Evolutionary conservation across 1,284 basidiomycete species (phyloP).

Genomic region (Wallemia ichthyophaga): DNA sequence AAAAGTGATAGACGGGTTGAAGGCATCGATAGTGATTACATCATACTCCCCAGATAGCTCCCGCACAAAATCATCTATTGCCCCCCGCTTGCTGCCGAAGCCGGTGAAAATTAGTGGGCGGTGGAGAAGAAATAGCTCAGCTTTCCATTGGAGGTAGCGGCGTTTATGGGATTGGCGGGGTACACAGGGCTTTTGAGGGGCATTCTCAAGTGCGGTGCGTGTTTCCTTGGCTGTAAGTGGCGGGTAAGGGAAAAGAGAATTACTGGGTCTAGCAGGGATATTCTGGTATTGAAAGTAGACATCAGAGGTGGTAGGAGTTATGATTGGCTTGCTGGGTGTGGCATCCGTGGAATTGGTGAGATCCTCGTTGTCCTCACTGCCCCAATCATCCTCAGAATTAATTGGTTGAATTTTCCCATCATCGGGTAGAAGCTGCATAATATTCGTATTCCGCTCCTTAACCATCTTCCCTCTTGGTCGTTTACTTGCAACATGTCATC

Average conservation of each 20-base stretch:
- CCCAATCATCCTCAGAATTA: slow-evolving; percentile 4
- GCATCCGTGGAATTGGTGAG: neutral
- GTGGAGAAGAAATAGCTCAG: slow-evolving; percentile 28
- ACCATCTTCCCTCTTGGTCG: too few species aligned
- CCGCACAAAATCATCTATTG: slow-evolving; percentile 41
- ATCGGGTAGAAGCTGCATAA: too few species aligned
- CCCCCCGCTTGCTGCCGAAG: slow-evolving; percentile 44
- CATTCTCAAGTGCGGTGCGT: slow-evolving; percentile 11
- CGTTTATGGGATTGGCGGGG: slow-evolving; percentile 13
- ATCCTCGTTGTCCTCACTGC: slow-evolving; percentile 4
- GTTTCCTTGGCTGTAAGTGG: slow-evolving; percentile 22
- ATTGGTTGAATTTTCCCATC: too few species aligned
- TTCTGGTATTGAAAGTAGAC: slow-evolving; percentile 38
- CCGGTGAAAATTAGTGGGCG: slow-evolving; percentile 72
- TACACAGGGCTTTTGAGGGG: slow-evolving; percentile 12
- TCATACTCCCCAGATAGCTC: slow-evolving; percentile 26
- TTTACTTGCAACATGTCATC: neutral
- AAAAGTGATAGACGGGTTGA: slow-evolving; percentile 34
- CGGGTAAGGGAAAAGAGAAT: slow-evolving; percentile 38
- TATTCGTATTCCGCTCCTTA: too few species aligned
- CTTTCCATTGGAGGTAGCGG: slow-evolving; percentile 28
- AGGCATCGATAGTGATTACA: slow-evolving; percentile 49
- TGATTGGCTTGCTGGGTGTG: slow-evolving; percentile 9
- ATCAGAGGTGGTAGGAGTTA: slow-evolving; percentile 27
- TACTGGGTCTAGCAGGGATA: slow-evolving; percentile 35